Evolutionary conservation across 2,329 filamentous ascomycete genomes (phyloP).

Genomic region (Cordyceps cateniannulata): DNA sequence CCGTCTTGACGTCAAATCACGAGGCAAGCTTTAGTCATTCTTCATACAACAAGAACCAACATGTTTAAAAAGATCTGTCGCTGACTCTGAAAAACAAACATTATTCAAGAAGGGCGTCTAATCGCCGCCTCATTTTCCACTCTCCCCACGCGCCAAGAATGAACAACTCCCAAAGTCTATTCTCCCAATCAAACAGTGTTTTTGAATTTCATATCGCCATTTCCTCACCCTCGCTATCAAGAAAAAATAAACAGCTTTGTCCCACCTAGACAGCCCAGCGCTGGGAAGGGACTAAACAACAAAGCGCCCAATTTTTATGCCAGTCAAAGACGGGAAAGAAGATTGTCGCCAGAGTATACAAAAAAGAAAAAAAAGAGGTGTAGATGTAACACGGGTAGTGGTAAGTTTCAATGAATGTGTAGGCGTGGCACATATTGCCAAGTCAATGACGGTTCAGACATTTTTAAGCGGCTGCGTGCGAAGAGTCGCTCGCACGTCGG

Average conservation of each 20-base stretch:
- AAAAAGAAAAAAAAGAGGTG: background rate
- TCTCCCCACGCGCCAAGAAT: background rate
- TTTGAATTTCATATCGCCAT: background rate
- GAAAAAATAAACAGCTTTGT: background rate
- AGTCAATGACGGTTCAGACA: background rate
- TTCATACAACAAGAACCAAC: background rate
- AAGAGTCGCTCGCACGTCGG: constrained; percentile 29
- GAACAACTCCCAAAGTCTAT: background rate
- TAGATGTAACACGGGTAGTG: background rate
- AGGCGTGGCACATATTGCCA: background rate
- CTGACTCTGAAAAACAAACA: background rate
- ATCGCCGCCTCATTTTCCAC: background rate
- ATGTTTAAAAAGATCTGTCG: constrained; percentile 6
- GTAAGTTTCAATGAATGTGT: background rate
- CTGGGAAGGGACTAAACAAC: background rate
- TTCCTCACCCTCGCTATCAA: background rate
- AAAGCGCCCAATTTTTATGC: background rate
- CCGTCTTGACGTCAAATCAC: background rate
- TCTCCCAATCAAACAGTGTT: background rate
- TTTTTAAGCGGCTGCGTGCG: constrained; percentile 13
- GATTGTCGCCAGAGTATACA: background rate
- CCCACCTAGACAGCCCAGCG: background rate
- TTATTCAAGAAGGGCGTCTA: constrained; percentile 1
- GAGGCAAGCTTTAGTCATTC: background rate
- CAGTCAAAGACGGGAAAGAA: background rate